phyloP scores from a whole-genome alignment of 75 land plant genomes.

The Chamaecyparis obtusa region DNA sequence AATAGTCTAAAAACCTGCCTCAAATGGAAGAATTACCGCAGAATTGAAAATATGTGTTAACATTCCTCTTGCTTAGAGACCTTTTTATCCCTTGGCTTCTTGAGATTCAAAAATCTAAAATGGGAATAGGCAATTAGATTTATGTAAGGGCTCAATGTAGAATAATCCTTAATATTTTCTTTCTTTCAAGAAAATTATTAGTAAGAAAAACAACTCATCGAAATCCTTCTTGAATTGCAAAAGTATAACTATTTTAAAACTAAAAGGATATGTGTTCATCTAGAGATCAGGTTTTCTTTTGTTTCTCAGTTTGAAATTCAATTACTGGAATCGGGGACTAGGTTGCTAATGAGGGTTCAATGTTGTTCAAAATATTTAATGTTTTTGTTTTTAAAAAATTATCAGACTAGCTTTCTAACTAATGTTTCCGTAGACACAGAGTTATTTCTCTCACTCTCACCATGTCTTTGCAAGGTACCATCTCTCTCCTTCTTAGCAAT shows the following conservation, averaged over 20 bases:
- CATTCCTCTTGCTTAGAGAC: background rate
- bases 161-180: background rate
- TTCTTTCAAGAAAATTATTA: background rate
- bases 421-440: too few species aligned
- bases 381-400: background rate
- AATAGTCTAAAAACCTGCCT: background rate
- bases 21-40: background rate
- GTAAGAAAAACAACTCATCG: background rate
- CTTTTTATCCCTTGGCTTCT: background rate
- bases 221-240: background rate
- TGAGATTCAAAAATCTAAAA: background rate
- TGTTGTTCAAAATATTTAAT: background rate
- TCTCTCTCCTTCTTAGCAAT: too few species aligned
- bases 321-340: background rate
- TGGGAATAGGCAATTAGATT: background rate
- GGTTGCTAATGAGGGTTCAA: background rate
- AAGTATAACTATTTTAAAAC: background rate
- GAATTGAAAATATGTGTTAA: background rate
- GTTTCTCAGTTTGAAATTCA: background rate
- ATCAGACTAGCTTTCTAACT: too few species aligned
- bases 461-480: too few species aligned
- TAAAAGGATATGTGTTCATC: background rate
- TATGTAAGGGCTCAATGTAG: background rate
- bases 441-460: too few species aligned
- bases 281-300: background rate